These are phyloP conservation scores for Tetrapisispora namnaoensis DNA, from an alignment of 805 yeast species.

Conservation along the genomic window DNA sequence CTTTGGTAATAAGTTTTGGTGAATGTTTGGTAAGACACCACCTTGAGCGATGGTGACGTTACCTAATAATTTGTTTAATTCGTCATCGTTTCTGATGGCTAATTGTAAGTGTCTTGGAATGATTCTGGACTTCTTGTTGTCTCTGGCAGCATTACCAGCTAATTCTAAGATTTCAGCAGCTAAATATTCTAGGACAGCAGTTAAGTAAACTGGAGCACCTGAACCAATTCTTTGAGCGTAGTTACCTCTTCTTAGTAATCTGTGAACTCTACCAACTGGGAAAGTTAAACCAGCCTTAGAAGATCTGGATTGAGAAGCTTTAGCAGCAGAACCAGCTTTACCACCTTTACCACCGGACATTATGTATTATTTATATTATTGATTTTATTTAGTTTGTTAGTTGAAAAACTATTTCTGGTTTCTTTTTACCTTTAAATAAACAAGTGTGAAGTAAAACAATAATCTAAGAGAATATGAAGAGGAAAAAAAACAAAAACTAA, in stretches of 20 bases:
- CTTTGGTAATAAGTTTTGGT: conserved; percentile 83
- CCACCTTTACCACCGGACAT: conserved; percentile 75
- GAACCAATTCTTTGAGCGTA: conserved; percentile 98
- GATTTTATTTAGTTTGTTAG: conserved; percentile 1
- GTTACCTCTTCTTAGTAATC: conserved; percentile 93
- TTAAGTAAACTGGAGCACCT: conserved; percentile 97
- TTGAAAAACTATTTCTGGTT: background rate
- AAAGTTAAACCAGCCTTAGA: conserved; percentile 97
- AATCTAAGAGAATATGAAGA: background rate
- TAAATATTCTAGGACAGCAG: conserved; percentile 93
- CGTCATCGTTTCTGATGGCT: conserved; percentile 98
- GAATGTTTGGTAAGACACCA: conserved; percentile 98
- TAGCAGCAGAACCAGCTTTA: conserved; percentile 90
- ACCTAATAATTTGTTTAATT: conserved; percentile 84
- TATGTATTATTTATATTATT: conserved; percentile 11
- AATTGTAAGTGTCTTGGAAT: conserved; percentile 97
- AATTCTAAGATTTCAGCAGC: conserved; percentile 97
- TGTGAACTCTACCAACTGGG: conserved; percentile 99
- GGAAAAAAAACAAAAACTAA: background rate
- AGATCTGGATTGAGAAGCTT: conserved; percentile 96
- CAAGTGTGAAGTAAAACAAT: background rate
- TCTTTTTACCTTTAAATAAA: background rate
- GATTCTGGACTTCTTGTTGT: conserved; percentile 97
- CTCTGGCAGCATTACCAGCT: conserved; percentile 99
- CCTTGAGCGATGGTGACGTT: conserved; percentile 97